phyloP scores from a whole-genome alignment of 805 yeast genomes.

The Zygotorulaspora florentina region DNA sequence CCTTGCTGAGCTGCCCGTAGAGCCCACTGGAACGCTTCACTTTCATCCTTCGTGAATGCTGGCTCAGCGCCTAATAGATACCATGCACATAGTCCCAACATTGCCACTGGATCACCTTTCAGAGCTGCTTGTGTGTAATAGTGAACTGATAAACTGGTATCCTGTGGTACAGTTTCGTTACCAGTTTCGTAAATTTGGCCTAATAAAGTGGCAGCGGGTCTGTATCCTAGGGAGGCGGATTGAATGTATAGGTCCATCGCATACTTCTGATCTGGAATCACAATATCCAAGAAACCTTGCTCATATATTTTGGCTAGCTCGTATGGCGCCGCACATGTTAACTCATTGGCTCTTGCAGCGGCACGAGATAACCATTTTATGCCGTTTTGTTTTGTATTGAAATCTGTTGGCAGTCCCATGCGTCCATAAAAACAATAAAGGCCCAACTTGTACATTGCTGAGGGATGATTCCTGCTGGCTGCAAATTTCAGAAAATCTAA shows the following conservation, averaged over 20 bases:
- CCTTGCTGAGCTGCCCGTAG: constrained; percentile 74
- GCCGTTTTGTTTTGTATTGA: constrained; percentile 75
- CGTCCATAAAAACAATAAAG: constrained; percentile 76
- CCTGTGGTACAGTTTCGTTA: constrained; percentile 60
- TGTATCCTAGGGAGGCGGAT: constrained; percentile 84
- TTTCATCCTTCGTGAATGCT: constrained; percentile 68
- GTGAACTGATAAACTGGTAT: constrained; percentile 80
- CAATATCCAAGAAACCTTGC: constrained; percentile 79
- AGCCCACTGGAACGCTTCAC: constrained; percentile 95
- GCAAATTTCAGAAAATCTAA: constrained; percentile 80
- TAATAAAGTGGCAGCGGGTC: constrained; percentile 70
- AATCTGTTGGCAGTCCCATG: constrained; percentile 72
- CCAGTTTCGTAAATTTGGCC: constrained; percentile 85
- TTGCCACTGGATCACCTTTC: constrained; percentile 81
- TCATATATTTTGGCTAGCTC: constrained; percentile 84
- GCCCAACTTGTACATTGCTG: constrained; percentile 95
- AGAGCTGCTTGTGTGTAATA: constrained; percentile 89
- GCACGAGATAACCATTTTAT: constrained; percentile 92
- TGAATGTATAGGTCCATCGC: constrained; percentile 82
- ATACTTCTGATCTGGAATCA: constrained; percentile 76
- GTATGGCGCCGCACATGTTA: constrained; percentile 89
- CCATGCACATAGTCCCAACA: constrained; percentile 97
- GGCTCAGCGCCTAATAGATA: constrained; percentile 88
- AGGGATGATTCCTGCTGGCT: constrained; percentile 87
- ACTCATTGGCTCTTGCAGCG: constrained; percentile 72